These are phyloP conservation scores for Fusarium nanum DNA, from an alignment of 2,329 filamentous ascomycete species.

Conservation along the genomic window DNA sequence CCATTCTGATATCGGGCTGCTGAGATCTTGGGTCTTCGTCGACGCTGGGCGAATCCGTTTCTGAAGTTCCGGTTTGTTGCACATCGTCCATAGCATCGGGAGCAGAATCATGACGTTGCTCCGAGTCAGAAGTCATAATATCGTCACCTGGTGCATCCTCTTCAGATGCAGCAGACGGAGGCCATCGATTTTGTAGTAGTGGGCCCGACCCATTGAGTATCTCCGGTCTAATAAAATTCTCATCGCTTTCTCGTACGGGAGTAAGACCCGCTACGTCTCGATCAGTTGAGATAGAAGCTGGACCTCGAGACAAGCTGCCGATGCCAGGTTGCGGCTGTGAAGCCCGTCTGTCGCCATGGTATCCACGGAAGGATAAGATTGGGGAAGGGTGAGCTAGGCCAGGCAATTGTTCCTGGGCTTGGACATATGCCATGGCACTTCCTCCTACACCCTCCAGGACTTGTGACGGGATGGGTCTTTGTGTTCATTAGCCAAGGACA, in stretches of 20 bases:
- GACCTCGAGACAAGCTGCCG: constrained; percentile 16
- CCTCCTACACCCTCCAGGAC: constrained; percentile 47
- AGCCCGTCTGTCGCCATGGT: constrained; percentile 12
- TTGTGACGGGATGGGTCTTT: constrained; percentile 30
- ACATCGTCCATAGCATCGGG: constrained; percentile 23
- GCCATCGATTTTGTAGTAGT: neutral
- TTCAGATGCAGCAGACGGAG: neutral
- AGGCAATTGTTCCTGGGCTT: constrained; percentile 26
- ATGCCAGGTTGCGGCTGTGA: constrained; percentile 17
- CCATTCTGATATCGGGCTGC: constrained; percentile 35
- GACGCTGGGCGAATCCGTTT: neutral
- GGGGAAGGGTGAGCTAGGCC: constrained; percentile 29
- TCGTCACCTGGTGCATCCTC: constrained; percentile 20
- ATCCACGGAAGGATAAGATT: constrained; percentile 9
- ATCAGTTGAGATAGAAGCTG: constrained; percentile 23
- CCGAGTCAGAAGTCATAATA: constrained; percentile 15
- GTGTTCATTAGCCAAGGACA: constrained; percentile 4
- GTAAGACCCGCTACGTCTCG: constrained; percentile 28
- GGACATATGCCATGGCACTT: constrained; percentile 41
- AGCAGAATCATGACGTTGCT: neutral
- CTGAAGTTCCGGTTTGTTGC: neutral
- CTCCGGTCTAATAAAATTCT: constrained; percentile 29
- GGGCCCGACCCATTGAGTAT: constrained; percentile 18
- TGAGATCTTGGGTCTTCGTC: constrained; percentile 1
- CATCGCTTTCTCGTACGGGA: constrained; percentile 34